Base-by-base conservation (phyloP, 2,329 filamentous ascomycete genomes). In the Lasiodiplodia hormozganensis region DNA sequence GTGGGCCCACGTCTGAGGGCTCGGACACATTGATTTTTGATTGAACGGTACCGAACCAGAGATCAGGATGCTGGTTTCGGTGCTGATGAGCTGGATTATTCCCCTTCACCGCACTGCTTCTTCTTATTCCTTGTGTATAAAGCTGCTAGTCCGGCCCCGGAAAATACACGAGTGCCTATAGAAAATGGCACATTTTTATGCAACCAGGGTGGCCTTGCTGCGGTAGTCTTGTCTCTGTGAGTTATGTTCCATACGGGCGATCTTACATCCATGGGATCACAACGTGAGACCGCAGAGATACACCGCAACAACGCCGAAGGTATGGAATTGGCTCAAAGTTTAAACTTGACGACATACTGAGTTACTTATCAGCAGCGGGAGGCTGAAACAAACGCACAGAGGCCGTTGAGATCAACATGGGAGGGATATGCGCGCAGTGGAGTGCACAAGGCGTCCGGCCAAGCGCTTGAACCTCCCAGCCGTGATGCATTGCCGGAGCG, bases 1-100 rank as follows among this genome's bases (percentile, higher is more conserved):
- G 2, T 80, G 78, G 79, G 74, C 73, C 65, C 79, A 80, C 69
- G 72, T 79, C 10, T 80, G 69, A 71, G 31, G 28, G 23, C 8
- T 31, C 7, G 58, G 25, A 25, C 11, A 11, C 23, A 10, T 10
- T 14, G 36, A 34, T 23, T 14, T 47, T 8, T 47, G 8, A 11
- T 23, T 34, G 11, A 54, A 5, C 3, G 28, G 28, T 54, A 8
- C 31, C 8, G 12, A 23, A 40, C 14, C 8, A 12, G 34, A 38
- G n/a, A 28, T 28, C 21, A 21, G 51, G 25, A 28, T 6, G 25
- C 23, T 14, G 51, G 51, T 28, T 53, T 53, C 4, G 51, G 11
- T 38, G 31, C 31, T 38, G 34, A 5, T 25, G n/a, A 12, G 14
- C 54, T 11, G 25, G 18, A 28, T 28, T 54, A n/a, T n/a, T 18